Base-by-base conservation (phyloP, 495 filamentous ascomycete species). In the Pyrenula massariospora region DNA sequence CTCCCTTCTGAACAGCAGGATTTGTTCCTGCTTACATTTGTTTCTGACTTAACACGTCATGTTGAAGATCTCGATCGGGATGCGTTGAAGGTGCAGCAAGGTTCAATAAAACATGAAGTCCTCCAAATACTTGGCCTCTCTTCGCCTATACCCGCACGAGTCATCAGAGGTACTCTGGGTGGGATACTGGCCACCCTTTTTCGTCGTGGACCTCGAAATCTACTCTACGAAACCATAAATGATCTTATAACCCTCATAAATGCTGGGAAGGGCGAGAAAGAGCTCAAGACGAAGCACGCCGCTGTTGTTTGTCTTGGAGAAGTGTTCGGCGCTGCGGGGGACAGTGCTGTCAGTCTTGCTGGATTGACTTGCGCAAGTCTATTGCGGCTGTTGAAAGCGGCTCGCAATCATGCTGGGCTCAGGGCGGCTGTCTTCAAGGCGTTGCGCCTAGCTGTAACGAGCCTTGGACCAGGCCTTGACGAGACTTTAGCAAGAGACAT, bases 1-100 rank as follows among this genome's bases (percentile, higher is more conserved):
- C 84, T 97, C 55, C 86, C 92, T 56, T 86, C 89, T 25, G 93
- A 97, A 73, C 92, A 99, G 65, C 94, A 97, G 69, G 90, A 96
- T 62, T 82, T 97, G 21, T 91, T 90, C 67, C 79, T 99, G 57
- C 76, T 97, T 54, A 94, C 85, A 48, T 96, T 96, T 67, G 85
- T 91, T 24, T 85, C 89, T 24, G 82, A 86, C 50, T 79, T 97
- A 52, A 87, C 85, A 58, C 85, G 86, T 58, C 84, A 95, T 76
- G 88, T 92, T 31, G 82, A 85, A 52, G 69, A 71, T 20, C 78
- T 96, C 24, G 79, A 84, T 56, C 73, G 81, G 58, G 86, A 94
- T 56, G 86, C 87, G 59, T 84, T 90, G 54, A 91, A 89, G 47
- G 80, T 86, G 2, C 85, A 95, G 69, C 93, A 99, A 68, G 82